Percentiles rank a stretch among this genome's conserved stretches.
Evolutionary conservation across 2,329 filamentous ascomycete genomes (phyloP).

Genomic region (Setomelanomma holmii): DNA sequence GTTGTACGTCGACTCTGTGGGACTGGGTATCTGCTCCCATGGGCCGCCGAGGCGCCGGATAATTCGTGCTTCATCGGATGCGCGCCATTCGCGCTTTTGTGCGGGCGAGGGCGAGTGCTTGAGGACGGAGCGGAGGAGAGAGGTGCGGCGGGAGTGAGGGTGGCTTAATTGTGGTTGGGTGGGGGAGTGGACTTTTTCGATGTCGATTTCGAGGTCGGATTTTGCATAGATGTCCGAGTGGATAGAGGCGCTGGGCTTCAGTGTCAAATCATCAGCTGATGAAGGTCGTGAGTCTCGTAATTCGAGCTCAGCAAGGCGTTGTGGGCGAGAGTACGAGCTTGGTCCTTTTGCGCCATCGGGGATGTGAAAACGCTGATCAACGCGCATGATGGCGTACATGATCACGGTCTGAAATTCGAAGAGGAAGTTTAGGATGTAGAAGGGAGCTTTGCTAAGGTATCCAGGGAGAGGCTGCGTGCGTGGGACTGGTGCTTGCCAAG

Average conservation of each 20-base stretch:
- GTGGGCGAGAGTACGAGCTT: constrained; percentile 28
- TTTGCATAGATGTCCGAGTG: constrained; percentile 4
- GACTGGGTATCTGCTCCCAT: constrained; percentile 18
- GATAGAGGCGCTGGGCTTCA: background rate
- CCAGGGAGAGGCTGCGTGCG: constrained; percentile 66
- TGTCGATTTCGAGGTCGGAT: constrained; percentile 2
- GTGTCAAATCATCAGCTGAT: constrained; percentile 1
- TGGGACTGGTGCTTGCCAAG: constrained; percentile 57
- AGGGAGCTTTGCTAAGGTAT: constrained; percentile 74
- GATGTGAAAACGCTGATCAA: constrained; percentile 78
- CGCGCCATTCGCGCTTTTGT: constrained; percentile 25
- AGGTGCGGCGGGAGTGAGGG: constrained; percentile 11
- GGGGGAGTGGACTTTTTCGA: constrained; percentile 1
- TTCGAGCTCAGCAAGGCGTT: constrained; percentile 18
- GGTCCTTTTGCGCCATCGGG: constrained; percentile 70
- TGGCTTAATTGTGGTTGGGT: constrained; percentile 3
- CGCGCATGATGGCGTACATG: constrained; percentile 70
- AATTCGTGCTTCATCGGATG: constrained; percentile 29
- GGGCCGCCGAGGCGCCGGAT: constrained; percentile 28
- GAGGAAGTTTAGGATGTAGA: constrained; percentile 80
- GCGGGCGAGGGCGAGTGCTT: constrained; percentile 5
- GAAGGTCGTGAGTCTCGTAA: constrained; percentile 24
- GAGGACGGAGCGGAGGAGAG: constrained; percentile 1
- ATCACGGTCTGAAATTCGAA: constrained; percentile 75
- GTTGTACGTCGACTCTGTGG: constrained; percentile 11